Conservation (phyloP, 495 filamentous ascomycete species). For the Pyronema omphalodes region DNA sequence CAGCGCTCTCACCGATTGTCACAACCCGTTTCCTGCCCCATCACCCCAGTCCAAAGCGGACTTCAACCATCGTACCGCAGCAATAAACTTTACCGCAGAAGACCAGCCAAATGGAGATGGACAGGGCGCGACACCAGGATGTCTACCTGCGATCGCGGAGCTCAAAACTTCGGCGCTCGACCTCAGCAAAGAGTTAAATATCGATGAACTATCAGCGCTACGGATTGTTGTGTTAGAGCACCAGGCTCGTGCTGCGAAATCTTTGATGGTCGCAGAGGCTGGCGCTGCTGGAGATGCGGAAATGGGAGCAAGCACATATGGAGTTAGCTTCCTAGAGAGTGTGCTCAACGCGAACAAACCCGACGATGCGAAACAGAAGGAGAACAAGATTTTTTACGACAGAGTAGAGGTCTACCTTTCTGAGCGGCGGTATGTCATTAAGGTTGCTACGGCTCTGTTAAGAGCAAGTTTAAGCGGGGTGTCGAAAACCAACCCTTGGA, state of each 20-base stretch:
- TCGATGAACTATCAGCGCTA: slow-evolving; percentile 70
- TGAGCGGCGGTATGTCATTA: slow-evolving; percentile 23
- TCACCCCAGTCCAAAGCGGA: slow-evolving; percentile 43
- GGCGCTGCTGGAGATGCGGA: slow-evolving; percentile 6
- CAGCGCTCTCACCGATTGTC: slow-evolving; percentile 18
- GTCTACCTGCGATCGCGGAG: slow-evolving; percentile 36
- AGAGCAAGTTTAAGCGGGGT: slow-evolving; percentile 15
- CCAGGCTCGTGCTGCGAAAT: slow-evolving; percentile 38
- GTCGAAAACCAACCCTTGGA: slow-evolving; percentile 19
- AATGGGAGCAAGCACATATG: not conserved
- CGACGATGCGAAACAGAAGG: slow-evolving; percentile 12
- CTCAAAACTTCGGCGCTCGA: slow-evolving; percentile 75
- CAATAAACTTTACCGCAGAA: slow-evolving; percentile 67
- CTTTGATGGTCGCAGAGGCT: slow-evolving; percentile 9
- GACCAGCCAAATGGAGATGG: slow-evolving; percentile 26
- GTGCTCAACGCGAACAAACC: not conserved
- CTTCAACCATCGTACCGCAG: slow-evolving; percentile 74
- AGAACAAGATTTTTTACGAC: slow-evolving; percentile 8
- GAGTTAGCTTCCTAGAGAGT: slow-evolving; percentile 4
- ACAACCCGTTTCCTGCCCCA: slow-evolving; percentile 38
- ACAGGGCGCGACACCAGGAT: not conserved
- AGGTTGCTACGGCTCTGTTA: slow-evolving; percentile 17
- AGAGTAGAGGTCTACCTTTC: slow-evolving; percentile 20
- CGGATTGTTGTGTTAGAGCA: slow-evolving; percentile 67
- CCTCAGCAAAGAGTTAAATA: slow-evolving; percentile 54